Evolutionary conservation across 2,329 filamentous ascomycete genomes (phyloP), one percentile per base, ranked within the genome.

Genomic region (Penicillium sp.): DNA sequence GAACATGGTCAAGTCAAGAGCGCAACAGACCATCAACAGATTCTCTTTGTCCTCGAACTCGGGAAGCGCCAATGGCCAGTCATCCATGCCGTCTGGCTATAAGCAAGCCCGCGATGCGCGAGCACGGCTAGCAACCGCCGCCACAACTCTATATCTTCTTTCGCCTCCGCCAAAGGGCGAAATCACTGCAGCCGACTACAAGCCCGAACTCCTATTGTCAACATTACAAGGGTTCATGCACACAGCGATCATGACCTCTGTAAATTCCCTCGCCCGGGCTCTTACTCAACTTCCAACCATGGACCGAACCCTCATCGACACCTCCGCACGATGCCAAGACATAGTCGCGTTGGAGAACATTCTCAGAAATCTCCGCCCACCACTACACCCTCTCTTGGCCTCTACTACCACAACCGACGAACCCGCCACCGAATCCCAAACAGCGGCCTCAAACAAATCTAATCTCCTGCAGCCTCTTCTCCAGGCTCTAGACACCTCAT

Each of bases 311-410:
- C 81, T 97, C 1, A 80, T 85, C 17, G 94, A 97, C 68, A 86
- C 96, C 23, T 89, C 90, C 7, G 86, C 88, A 6, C 84, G 90
- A 45, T 97, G 93, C 70, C 93, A 96, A 72, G 96, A 96, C 69
- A 86, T 97, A 39, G 86, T 96, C n/a, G 91, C 91, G 0, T 79
- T 97, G 3, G 91, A 96, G 77, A 79, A 86, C 1, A 83, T 97
- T 2, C 84, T 97, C 7, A 85, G 86, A 49, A 79, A 81, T 4
- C 87, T 85, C 3, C 88, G 86, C 63, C 80, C 88, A 0, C 90
- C 91, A 0, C 43, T 73, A 0, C 91, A 96, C 67, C 88, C 90
- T 0, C 77, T 90, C 0, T 72, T 93, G 23, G 58, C 58, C 4
- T 62, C 66, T 1, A 38, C 51, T 33, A 27, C 41, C 31, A 50